A percentile compares a stretch with the other conserved stretches of the same genome.
These are phyloP conservation scores for Blastomyces emzantsi DNA, from an alignment of 2,329 filamentous ascomycete species.

Conservation along the genomic window DNA sequence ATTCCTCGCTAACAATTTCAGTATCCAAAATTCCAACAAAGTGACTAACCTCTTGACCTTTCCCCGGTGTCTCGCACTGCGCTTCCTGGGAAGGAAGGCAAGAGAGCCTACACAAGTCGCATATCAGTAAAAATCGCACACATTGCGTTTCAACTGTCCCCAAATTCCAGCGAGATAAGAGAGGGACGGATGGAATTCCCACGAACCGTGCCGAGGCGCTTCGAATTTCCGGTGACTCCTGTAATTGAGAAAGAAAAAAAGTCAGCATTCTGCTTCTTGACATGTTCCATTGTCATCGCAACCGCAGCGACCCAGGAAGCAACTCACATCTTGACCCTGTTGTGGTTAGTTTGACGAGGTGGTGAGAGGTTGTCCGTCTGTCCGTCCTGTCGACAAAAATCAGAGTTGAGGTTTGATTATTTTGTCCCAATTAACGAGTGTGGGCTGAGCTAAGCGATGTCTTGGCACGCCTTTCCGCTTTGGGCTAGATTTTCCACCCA, in stretches of 20 bases:
- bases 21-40: background rate
- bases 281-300: background rate
- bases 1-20: background rate
- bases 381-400: slow-evolving; percentile 32
- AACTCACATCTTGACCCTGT: slow-evolving; percentile 42
- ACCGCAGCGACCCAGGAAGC: background rate
- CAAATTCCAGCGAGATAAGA: background rate
- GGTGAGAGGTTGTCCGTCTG: slow-evolving; percentile 21
- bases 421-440: slow-evolving; percentile 36
- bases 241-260: slow-evolving; percentile 12
- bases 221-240: slow-evolving; percentile 61
- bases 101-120: slow-evolving; percentile 52
- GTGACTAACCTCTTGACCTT: slow-evolving; percentile 91
- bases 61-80: slow-evolving; percentile 85
- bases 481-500: slow-evolving; percentile 1
- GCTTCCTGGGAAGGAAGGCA: slow-evolving; percentile 81
- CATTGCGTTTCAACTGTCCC: slow-evolving; percentile 7
- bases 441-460: slow-evolving; percentile 38
- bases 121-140: slow-evolving; percentile 16
- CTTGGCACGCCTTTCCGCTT: slow-evolving; percentile 19
- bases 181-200: background rate
- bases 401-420: slow-evolving; percentile 19
- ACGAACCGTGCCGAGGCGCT: slow-evolving; percentile 90
- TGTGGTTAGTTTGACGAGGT: slow-evolving; percentile 40
- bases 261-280: background rate